phyloP scores from a whole-genome alignment of 441 rosid genomes.

The Erysimum pusillum region DNA sequence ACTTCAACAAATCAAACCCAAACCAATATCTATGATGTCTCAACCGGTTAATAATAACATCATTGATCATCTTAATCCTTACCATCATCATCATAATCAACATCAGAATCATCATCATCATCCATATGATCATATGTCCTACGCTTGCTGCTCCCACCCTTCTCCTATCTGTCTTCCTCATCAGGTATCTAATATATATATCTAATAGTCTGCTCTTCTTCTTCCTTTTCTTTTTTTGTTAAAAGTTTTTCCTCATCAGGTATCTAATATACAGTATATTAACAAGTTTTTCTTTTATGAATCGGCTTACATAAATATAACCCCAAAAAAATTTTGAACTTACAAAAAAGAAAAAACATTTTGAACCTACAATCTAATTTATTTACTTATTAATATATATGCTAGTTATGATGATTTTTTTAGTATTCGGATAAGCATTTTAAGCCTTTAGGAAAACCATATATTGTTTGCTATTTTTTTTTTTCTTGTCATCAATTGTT shows the following conservation, averaged over 20 bases:
- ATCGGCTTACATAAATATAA: neutral
- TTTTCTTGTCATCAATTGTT: neutral
- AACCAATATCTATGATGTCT: constrained; percentile 49
- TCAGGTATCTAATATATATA: constrained; percentile 39
- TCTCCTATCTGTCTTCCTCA: constrained; percentile 42
- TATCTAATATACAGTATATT: too few species aligned
- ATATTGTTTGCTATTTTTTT: neutral
- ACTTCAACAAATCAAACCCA: constrained; percentile 45
- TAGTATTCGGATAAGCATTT: neutral
- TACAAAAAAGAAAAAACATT: neutral
- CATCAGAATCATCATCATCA: constrained; percentile 18
- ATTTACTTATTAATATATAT: neutral
- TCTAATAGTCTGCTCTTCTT: neutral
- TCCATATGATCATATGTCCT: constrained; percentile 51
- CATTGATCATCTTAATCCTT: constrained; percentile 41
- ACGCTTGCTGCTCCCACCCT: constrained; percentile 40
- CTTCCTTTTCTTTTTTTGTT: neutral
- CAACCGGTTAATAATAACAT: constrained; percentile 37
- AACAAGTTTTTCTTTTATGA: too few species aligned
- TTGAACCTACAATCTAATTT: neutral
- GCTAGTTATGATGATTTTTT: neutral
- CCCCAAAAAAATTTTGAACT: neutral
- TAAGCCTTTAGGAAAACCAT: neutral
- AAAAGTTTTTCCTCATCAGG: neutral
- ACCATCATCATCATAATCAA: constrained; percentile 24